These are phyloP conservation scores for Neurospora sp. DNA, from an alignment of 495 filamentous ascomycete genomes.

Conservation along the genomic window DNA sequence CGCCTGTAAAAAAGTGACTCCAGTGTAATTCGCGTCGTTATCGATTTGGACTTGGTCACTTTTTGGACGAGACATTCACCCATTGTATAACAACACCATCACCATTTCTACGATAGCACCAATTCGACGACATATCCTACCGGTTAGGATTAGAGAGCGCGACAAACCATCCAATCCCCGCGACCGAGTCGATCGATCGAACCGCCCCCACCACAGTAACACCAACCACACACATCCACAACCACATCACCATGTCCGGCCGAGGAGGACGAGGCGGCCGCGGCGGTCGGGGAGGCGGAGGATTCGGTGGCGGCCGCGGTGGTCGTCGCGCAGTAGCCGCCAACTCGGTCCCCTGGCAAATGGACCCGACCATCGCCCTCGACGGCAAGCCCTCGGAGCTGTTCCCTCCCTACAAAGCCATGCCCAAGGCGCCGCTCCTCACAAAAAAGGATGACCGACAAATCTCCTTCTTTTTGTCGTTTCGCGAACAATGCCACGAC, in stretches of 20 bases:
- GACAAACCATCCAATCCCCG: neutral
- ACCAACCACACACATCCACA: neutral
- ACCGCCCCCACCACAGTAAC: neutral
- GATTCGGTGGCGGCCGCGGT: conserved; percentile 23
- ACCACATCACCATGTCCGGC: conserved; percentile 16
- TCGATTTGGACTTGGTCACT: neutral
- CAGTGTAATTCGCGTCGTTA: neutral
- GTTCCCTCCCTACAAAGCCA: conserved; percentile 33
- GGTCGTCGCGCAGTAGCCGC: conserved; percentile 14
- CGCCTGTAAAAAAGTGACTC: neutral
- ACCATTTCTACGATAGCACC: neutral
- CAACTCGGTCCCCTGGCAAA: conserved; percentile 24
- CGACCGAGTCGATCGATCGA: neutral
- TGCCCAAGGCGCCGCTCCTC: conserved; percentile 27
- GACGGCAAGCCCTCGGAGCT: conserved; percentile 33
- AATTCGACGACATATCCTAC: neutral
- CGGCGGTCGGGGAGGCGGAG: conserved; percentile 23
- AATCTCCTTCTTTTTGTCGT: conserved; percentile 34
- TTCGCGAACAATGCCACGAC: conserved; percentile 38
- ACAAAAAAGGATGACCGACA: conserved; percentile 30
- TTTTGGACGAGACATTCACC: neutral
- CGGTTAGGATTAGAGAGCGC: neutral
- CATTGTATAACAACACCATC: neutral
- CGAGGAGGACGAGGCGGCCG: conserved; percentile 25
- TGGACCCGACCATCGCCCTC: conserved; percentile 19